Evolutionary conservation across 1,284 basidiomycete species (phyloP).

Genomic region (Xerocomus nothofagi): DNA sequence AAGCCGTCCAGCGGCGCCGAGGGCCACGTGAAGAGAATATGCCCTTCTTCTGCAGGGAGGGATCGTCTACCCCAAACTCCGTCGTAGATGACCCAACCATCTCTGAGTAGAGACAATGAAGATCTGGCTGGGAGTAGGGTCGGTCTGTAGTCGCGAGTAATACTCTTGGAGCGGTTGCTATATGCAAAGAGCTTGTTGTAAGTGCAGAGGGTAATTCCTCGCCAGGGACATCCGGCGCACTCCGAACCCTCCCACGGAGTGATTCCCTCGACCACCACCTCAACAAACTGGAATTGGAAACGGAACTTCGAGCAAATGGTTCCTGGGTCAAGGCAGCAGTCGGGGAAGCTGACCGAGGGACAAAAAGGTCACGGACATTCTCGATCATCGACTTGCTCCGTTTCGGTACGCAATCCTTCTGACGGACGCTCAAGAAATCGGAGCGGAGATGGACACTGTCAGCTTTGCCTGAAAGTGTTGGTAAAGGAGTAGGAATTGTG

Average conservation of each 20-base stretch:
- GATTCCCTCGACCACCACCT: conserved; percentile 50
- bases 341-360: conserved; percentile 37
- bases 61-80: conserved; percentile 26
- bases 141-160: conserved; percentile 18
- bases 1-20: conserved; percentile 25
- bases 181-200: conserved; percentile 29
- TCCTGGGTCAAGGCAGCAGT: conserved; percentile 31
- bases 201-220: conserved; percentile 27
- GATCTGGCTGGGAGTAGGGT: conserved; percentile 36
- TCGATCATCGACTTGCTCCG: conserved; percentile 50
- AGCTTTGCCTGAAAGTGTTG: conserved; percentile 21
- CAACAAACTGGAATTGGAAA: conserved; percentile 38
- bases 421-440: conserved; percentile 30
- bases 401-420: conserved; percentile 38
- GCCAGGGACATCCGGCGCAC: conserved; percentile 44
- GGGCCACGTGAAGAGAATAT: conserved; percentile 13
- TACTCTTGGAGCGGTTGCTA: conserved; percentile 10
- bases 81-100: conserved; percentile 6
- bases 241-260: conserved; percentile 48
- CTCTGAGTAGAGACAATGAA: conserved; percentile 27
- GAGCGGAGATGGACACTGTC: conserved; percentile 29
- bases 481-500: conserved; percentile 25
- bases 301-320: conserved; percentile 28
- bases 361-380: conserved; percentile 47
- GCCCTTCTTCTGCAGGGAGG: conserved; percentile 11